Percentiles rank a stretch among this genome's conserved stretches.
phyloP scores from a whole-genome alignment of 2,329 filamentous ascomycete genomes.

The Sporothrix pseudoabietina region DNA sequence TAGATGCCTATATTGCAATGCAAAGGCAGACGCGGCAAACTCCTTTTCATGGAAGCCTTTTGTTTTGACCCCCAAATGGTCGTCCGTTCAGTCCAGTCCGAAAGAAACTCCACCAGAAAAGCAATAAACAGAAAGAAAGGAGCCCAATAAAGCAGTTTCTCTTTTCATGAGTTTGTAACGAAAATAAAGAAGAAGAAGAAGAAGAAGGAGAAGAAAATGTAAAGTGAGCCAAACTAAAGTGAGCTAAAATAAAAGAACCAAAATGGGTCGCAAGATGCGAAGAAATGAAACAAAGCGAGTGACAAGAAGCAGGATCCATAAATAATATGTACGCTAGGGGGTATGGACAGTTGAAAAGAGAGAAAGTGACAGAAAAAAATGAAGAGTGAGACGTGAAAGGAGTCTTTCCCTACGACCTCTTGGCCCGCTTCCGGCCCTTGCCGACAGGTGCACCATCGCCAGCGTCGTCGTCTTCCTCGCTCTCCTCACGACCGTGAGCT shows the following conservation, averaged over 20 bases:
- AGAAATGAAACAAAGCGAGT: background rate
- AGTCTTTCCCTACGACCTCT: constrained; percentile 2
- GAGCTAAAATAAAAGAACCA: background rate
- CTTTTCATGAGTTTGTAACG: background rate
- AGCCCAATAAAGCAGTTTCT: background rate
- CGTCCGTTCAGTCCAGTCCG: background rate
- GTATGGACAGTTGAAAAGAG: constrained; percentile 3
- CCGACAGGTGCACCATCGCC: constrained; percentile 37
- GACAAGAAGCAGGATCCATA: background rate
- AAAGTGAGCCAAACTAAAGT: background rate
- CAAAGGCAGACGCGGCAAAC: background rate
- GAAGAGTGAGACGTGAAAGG: background rate
- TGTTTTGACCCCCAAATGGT: constrained; percentile 1
- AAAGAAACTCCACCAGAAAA: background rate
- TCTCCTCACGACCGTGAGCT: constrained; percentile 45
- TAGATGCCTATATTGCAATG: constrained; percentile 3
- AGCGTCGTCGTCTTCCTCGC: constrained; percentile 50
- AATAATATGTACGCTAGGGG: constrained; percentile 13
- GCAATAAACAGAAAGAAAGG: background rate
- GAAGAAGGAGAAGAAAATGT: background rate
- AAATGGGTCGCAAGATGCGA: background rate
- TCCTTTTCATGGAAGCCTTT: constrained; percentile 4
- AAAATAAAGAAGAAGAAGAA: background rate
- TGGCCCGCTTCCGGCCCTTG: constrained; percentile 32
- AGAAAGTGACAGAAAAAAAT: background rate